Evolutionary conservation across 495 filamentous ascomycete species (phyloP), one percentile per base, ranked within the genome.

Genomic region (Lineolata rhizophorae): DNA sequence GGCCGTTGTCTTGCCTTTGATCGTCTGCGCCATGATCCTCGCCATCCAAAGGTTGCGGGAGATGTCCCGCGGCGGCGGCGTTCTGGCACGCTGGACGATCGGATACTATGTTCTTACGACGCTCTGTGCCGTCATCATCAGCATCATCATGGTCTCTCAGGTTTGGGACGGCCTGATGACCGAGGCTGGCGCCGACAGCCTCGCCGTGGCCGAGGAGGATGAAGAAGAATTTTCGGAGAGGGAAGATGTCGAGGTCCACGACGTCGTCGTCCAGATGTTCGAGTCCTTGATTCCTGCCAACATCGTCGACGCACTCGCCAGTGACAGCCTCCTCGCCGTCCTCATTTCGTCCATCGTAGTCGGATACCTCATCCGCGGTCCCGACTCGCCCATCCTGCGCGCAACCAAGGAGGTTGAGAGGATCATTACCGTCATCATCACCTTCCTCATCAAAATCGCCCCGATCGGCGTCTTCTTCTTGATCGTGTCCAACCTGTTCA

Each of bases 391-490:
- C 2, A 14, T 40, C 2, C 27, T 40, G 17, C 25, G 19, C 10
- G 37, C 34, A 15, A 26, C 22, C 8, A 28, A 46, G 27, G 47
- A 50, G 18, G 30, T 52, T 18, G 49, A 52, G 20, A 35, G 25
- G n/a, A 30, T 52, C 11, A 42, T 52, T 31, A 47, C 35, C 20
- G 32, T n/a, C n/a, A 35, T 50, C 39, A 52, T 52, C 40, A 40
- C 44, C 20, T 43, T 31, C 16, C 30, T 52, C 5, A 50, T 52
- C 47, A 44, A 50, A 35, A n/a, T 44, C 4, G 49, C 49, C 3
- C 49, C 49, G 9, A 42, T 48, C 25, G 49, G 49, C 20, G 49
- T 52, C 19, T 52, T 52, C 40, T 52, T 50, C 42, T 37, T 52
- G 14, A 49, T 52, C 28, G 17, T 52, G 17, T 38, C 49, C 24